Base-by-base conservation (phyloP, 2,329 filamentous ascomycete species). In the Fusarium duplospermum region DNA sequence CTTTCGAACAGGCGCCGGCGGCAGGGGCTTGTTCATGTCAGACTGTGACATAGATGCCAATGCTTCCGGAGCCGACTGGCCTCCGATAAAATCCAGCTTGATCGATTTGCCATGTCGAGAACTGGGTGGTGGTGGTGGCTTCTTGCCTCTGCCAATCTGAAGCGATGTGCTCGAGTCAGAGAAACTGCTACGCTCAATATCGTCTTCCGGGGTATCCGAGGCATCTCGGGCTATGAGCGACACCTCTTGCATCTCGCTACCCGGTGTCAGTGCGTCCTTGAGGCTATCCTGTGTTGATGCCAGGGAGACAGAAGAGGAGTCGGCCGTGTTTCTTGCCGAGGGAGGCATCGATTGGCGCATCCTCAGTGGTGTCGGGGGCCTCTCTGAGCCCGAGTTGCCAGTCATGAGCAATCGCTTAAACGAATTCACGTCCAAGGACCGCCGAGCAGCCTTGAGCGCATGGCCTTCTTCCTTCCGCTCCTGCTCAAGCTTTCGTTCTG, bases 91-190 rank as follows among this genome's bases (percentile, higher is more conserved):
- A 62, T 83, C 83, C 83, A 50, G 85, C 73, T 87, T 90, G 73
- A 96, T 93, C 20, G 92, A 87, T 81, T 93, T 95, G 6, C 94
- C 94, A 83, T 95, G 93, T 64, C 93, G 90, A 61, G 93, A 94
- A 79, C 89, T 94, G 13, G 87, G 87, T 24, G 93, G 93, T 8
- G 93, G 93, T 16, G 93, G 92, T 72, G 89, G 90, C 82, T 90
- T 91, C 79, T 92, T 93, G 38, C 79, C 79, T 68, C 73, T 84
- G 45, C 62, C 60, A 10, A 76, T 61, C 20, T 76, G 76, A 24
- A 73, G 69, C n/a, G 78, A 76, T n/a, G 69, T 62, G 66, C 78
- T 80, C 27, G 79, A 79, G 42, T 81, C 79, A 22, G 79, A 81
- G 62, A 75, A 50, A n/a, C 64, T 73, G 6, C 69, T 73, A 13